These are phyloP conservation scores for Nakaseomyces nivariensis DNA, from an alignment of 1,139 yeast species.

Conservation along the genomic window DNA sequence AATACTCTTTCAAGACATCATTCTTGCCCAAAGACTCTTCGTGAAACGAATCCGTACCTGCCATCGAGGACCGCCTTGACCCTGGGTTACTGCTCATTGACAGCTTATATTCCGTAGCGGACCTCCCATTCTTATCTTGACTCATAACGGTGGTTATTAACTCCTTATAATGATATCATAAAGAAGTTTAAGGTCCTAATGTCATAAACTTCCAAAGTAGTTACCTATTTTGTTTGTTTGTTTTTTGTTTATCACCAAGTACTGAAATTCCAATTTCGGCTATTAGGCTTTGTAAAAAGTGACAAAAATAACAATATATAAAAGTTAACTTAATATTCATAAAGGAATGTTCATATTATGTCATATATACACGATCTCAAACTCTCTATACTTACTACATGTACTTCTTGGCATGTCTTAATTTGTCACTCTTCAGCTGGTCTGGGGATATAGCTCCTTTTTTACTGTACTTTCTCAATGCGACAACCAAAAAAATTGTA, in stretches of 20 bases:
- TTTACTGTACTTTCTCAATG: slow-evolving; percentile 39
- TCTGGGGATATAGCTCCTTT: slow-evolving; percentile 34
- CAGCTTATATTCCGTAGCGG: slow-evolving; percentile 26
- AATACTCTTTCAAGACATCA: slow-evolving; percentile 19
- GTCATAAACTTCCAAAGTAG: no score
- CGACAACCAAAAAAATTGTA: slow-evolving; percentile 49
- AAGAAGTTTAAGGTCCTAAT: no score
- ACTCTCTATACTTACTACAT: slow-evolving; percentile 15
- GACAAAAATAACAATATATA: no score
- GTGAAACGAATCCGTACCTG: slow-evolving; percentile 8
- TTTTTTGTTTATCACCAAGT: no score
- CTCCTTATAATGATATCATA: no score
- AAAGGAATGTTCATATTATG: no score
- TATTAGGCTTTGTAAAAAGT: no score
- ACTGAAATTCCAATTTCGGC: no score
- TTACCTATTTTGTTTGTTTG: no score
- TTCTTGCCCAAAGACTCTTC: slow-evolving; percentile 5
- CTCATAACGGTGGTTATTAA: slow-evolving; percentile 7
- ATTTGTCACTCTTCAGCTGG: slow-evolving; percentile 33
- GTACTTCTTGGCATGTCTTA: slow-evolving; percentile 36
- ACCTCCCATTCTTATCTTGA: slow-evolving; percentile 10
- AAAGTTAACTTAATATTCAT: no score
- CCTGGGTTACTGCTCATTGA: slow-evolving; percentile 28
- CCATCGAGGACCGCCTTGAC: slow-evolving; percentile 28
- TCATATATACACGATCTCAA: neutral